These are phyloP conservation scores for Neofusicoccum laricinum DNA, from an alignment of 2,329 filamentous ascomycete species.

Conservation along the genomic window DNA sequence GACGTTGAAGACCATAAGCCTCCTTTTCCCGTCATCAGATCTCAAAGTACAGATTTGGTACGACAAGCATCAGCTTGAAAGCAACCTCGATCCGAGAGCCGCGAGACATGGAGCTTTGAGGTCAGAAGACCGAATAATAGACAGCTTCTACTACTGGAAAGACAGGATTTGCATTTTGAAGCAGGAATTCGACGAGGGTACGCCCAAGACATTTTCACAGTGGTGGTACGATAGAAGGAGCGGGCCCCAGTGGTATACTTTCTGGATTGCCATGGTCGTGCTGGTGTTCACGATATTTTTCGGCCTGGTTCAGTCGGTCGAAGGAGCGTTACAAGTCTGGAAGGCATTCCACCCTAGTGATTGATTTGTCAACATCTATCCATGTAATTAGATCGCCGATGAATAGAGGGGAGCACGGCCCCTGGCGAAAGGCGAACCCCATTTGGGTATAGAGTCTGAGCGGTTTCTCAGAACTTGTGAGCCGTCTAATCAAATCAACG, in stretches of 20 bases:
- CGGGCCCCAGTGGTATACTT: constrained; percentile 46
- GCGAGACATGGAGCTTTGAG: constrained; percentile 30
- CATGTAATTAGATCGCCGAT: not conserved
- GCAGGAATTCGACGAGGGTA: constrained; percentile 40
- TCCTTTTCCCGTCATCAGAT: constrained; percentile 37
- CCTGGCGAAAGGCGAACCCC: not conserved
- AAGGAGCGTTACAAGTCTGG: constrained; percentile 41
- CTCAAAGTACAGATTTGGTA: constrained; percentile 24
- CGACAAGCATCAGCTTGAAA: constrained; percentile 8
- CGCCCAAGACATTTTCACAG: constrained; percentile 34
- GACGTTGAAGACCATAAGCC: constrained; percentile 36
- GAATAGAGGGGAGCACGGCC: not conserved
- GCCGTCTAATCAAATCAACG: not conserved
- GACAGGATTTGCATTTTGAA: constrained; percentile 45
- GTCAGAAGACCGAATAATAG: constrained; percentile 32
- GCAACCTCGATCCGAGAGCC: constrained; percentile 27
- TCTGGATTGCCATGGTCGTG: constrained; percentile 44
- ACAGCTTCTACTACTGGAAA: constrained; percentile 40
- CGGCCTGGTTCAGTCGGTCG: constrained; percentile 43
- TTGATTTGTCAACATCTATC: not conserved
- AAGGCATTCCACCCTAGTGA: constrained; percentile 11
- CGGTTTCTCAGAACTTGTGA: not conserved
- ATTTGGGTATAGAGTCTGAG: constrained; percentile 16
- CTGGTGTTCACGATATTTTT: constrained; percentile 39
- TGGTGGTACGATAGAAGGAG: constrained; percentile 46